A percentile compares a stretch with the other conserved stretches of the same genome.
phyloP scores from a whole-genome alignment of 169 alveolate species.

The Plasmodium vinckei region DNA sequence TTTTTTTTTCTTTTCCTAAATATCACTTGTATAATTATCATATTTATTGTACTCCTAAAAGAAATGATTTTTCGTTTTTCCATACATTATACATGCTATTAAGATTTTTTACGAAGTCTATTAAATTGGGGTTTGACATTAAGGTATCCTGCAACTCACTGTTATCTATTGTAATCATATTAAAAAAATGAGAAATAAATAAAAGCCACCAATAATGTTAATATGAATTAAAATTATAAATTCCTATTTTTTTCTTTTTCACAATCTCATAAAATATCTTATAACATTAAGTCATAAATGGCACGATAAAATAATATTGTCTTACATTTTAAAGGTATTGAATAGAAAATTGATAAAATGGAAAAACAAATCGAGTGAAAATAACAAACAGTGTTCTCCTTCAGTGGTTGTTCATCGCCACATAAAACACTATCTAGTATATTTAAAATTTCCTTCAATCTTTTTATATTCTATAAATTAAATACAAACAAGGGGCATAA shows the following conservation, averaged over 20 bases:
- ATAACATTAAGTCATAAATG: neutral
- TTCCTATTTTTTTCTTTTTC: neutral
- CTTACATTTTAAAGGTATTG: conserved; percentile 75
- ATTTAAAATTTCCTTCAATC: conserved; percentile 51
- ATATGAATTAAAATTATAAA: neutral
- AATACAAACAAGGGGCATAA: neutral
- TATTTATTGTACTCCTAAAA: conserved; percentile 10
- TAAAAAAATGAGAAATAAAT: neutral
- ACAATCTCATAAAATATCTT: conserved; percentile 1
- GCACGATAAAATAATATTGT: neutral
- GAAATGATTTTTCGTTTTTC: conserved; percentile 70
- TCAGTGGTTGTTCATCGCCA: neutral
- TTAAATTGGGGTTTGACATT: conserved; percentile 55
- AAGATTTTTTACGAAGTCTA: conserved; percentile 42
- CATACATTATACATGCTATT: conserved; percentile 39
- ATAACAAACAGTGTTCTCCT: conserved; percentile 14
- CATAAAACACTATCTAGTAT: conserved; percentile 29
- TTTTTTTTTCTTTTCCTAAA: no score
- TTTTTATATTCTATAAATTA: conserved; percentile 39
- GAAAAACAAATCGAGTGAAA: conserved; percentile 69
- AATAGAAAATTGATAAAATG: conserved; percentile 59
- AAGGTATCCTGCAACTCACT: conserved; percentile 33
- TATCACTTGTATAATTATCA: neutral
- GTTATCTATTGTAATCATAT: conserved; percentile 20
- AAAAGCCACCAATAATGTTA: neutral